These are phyloP conservation scores for Brassica nigra DNA, from an alignment of 345 rosid genomes.

Conservation along the genomic window DNA sequence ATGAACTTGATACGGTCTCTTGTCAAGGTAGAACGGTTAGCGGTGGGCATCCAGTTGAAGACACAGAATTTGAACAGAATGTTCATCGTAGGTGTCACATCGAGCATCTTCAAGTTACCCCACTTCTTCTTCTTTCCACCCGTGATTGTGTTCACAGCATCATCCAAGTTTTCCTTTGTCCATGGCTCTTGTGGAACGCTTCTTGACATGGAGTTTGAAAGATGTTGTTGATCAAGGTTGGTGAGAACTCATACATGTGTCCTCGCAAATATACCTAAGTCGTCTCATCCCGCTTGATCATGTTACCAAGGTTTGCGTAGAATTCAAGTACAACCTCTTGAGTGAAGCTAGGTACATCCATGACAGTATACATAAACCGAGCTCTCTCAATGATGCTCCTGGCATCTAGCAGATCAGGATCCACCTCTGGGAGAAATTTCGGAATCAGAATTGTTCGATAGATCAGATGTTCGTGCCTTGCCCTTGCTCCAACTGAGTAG, in stretches of 20 bases:
- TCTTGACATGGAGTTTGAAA: background rate
- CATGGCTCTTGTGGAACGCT: background rate
- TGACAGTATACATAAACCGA: background rate
- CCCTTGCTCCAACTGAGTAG: background rate
- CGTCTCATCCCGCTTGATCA: background rate
- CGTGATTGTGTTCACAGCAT: background rate
- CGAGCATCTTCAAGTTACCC: background rate
- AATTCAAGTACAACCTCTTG: background rate
- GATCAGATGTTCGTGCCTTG: background rate
- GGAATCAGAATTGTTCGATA: background rate
- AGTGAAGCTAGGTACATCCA: background rate
- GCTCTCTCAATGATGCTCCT: background rate
- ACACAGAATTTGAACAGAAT: background rate
- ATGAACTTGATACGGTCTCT: background rate
- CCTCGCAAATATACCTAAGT: background rate
- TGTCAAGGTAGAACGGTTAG: background rate
- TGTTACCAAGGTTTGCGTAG: background rate
- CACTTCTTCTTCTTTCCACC: background rate
- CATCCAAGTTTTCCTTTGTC: background rate
- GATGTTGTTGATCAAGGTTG: background rate
- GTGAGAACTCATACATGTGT: background rate
- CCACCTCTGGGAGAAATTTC: background rate
- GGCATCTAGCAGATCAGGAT: background rate
- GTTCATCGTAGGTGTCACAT: background rate
- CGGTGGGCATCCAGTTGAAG: background rate